Evolutionary conservation across 2,329 filamentous ascomycete genomes (phyloP), one percentile per base, ranked within the genome.

Genomic region (Diaporthe vexans): DNA sequence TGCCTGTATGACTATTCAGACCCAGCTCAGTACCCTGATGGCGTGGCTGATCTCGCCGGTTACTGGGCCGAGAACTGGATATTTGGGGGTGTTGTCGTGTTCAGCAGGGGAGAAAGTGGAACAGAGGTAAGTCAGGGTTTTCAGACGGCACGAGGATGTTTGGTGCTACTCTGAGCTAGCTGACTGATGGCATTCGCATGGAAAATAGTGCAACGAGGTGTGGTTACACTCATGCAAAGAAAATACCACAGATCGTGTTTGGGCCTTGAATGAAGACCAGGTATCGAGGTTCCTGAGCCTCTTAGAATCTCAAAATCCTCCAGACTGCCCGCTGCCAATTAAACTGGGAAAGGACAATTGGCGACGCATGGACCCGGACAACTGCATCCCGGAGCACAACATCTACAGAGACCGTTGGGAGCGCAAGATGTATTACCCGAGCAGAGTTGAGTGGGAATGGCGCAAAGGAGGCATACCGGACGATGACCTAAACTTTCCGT

Each of bases 21-120:
- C 29, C 24, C 52, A 1, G 37, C 1, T 1, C 37, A 35, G 37
- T 70, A 70, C 35, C 52, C 35, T 2, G 67, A 70, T 9, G 67
- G 67, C 2, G 37, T 58, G 9, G 37, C 35, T 3, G 67, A 70
- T 5, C 9, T 70, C 3, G 19, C 37, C 1, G 67, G 67, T 1
- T 69, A 69, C 35, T 69, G 65, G 65, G 65, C 48, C n/a, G 65
- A 69, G 65, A 40, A 69, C 51, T 56, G 35, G 35, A 56, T 69
- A 8, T 69, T 69, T 56, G 65, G 65, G 2, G 65, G 65, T 21
- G 65, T 69, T 9, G 33, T 56, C 11, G 15, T 69, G 8, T 69
- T 69, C n/a, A 56, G 52, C 11, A 35, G 65, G 10, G 48, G 65
- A 4, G 48, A 56, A 35, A 69, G 48, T 40, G 65, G 65, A 43